phyloP scores from a whole-genome alignment of 2,329 filamentous ascomycete species.

The Pseudopyricularia javanii region DNA sequence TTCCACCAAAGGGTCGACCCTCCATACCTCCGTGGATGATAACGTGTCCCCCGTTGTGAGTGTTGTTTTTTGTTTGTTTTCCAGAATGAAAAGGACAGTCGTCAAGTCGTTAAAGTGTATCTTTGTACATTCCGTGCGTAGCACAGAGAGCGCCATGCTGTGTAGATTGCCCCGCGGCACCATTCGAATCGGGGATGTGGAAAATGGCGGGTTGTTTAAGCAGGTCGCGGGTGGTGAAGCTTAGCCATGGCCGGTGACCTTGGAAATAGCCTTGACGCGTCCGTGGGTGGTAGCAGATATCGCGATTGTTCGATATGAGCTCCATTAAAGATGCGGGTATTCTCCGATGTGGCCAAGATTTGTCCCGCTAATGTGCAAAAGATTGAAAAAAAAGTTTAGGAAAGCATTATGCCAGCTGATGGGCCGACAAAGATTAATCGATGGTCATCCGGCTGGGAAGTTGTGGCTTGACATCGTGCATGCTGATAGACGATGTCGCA shows the following conservation, averaged over 20 bases:
- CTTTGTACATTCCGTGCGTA: slow-evolving; percentile 5
- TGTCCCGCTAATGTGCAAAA: not conserved
- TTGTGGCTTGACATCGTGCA: slow-evolving; percentile 44
- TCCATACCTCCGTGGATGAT: not conserved
- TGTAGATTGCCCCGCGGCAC: not conserved
- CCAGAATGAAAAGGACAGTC: not conserved
- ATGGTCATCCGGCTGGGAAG: slow-evolving; percentile 48
- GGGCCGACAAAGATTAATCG: slow-evolving; percentile 26
- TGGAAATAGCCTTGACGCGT: not conserved
- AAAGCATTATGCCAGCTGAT: not conserved
- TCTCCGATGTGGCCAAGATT: not conserved
- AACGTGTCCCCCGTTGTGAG: not conserved
- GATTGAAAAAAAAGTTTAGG: not conserved
- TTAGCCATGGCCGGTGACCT: not conserved
- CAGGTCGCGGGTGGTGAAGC: not conserved
- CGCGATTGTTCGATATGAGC: not conserved
- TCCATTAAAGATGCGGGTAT: not conserved
- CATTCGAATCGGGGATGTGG: not conserved
- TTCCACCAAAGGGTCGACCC: not conserved
- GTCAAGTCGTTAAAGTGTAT: slow-evolving; percentile 7
- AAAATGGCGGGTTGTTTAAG: no score
- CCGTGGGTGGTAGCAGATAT: not conserved
- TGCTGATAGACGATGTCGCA: slow-evolving; percentile 36
- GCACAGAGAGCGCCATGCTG: not conserved
- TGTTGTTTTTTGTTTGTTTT: not conserved